Percentiles rank a stretch among this genome's conserved stretches.
Conservation (phyloP, 2,329 filamentous ascomycete genomes). For the Cytospora schulzeri region DNA sequence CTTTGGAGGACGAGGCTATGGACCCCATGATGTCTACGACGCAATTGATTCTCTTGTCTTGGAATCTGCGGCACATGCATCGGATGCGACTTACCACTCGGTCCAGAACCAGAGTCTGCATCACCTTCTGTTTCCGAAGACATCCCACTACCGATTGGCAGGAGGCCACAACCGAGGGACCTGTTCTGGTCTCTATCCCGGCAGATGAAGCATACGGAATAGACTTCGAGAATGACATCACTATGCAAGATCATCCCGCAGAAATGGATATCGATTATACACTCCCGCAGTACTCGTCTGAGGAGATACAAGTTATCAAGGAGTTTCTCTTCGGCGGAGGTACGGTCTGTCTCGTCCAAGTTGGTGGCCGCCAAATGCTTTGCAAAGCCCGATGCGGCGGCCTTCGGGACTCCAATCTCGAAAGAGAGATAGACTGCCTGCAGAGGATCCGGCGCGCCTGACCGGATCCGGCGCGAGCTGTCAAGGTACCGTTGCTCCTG, state of each 20-base stretch:
- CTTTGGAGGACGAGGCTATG: slow-evolving; percentile 9
- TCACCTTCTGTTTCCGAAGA: slow-evolving; percentile 7
- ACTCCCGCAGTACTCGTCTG: slow-evolving; percentile 9
- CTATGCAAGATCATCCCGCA: not conserved
- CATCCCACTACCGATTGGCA: slow-evolving; percentile 15
- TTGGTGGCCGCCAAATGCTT: slow-evolving; percentile 2
- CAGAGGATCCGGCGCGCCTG: not conserved
- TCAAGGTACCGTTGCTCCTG: not conserved
- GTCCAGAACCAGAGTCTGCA: not conserved
- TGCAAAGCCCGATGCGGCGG: slow-evolving; percentile 7
- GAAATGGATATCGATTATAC: not conserved
- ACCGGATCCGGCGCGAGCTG: not conserved
- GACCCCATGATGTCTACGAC: slow-evolving; percentile 1
- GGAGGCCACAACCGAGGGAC: not conserved
- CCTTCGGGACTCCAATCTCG: not conserved
- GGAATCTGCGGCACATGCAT: not conserved
- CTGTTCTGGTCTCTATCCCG: not conserved
- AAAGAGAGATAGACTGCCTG: slow-evolving; percentile 17
- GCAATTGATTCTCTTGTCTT: not conserved
- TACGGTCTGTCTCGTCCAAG: slow-evolving; percentile 1
- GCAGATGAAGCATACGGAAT: slow-evolving; percentile 3
- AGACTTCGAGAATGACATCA: not conserved
- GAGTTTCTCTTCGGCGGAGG: not conserved
- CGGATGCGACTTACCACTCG: not conserved
- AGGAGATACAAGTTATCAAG: slow-evolving; percentile 5